Conservation (phyloP, 2,329 filamentous ascomycete species). For the Purpureocillium takamizusanense region DNA sequence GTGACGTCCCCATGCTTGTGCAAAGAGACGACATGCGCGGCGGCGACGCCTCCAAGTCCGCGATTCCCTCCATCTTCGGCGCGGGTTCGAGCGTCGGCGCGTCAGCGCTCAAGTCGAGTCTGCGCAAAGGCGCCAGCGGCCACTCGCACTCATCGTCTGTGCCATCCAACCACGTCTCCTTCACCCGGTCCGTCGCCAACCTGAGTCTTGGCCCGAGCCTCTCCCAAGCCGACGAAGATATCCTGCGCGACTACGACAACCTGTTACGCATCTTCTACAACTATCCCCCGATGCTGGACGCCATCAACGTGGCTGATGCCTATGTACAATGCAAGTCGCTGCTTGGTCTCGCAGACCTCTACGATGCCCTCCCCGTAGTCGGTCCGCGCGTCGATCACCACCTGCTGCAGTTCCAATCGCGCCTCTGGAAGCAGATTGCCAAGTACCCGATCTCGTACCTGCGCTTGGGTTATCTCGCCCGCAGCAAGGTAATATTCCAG, state of each 20-base stretch:
- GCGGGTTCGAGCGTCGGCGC: conserved; percentile 26
- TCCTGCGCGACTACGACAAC: conserved; percentile 89
- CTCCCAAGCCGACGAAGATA: conserved; percentile 59
- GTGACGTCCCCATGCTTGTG: conserved; percentile 80
- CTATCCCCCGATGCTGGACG: conserved; percentile 72
- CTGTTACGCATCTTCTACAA: conserved; percentile 96
- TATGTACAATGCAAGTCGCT: conserved; percentile 93
- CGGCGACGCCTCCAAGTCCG: conserved; percentile 3
- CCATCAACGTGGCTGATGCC: conserved; percentile 81
- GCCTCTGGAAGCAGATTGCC: conserved; percentile 91
- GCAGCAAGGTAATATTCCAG: conserved; percentile 74
- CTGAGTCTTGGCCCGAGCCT: conserved; percentile 42
- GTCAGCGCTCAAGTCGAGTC: conserved; percentile 39
- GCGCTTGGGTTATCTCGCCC: conserved; percentile 77
- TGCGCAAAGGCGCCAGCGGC: conserved; percentile 18
- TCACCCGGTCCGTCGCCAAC: conserved; percentile 84
- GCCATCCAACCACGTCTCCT: conserved; percentile 35
- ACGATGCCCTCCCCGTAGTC: conserved; percentile 81
- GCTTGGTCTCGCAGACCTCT: conserved; percentile 83
- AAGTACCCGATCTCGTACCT: conserved; percentile 93
- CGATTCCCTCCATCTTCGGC: conserved; percentile 22
- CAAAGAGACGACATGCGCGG: conserved; percentile 52
- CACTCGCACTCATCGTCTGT: conserved; percentile 45
- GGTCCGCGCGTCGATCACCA: conserved; percentile 90
- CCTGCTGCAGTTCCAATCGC: conserved; percentile 79